Evolutionary conservation across 1,284 basidiomycete species (phyloP).

Genomic region (Pascua sp.): DNA sequence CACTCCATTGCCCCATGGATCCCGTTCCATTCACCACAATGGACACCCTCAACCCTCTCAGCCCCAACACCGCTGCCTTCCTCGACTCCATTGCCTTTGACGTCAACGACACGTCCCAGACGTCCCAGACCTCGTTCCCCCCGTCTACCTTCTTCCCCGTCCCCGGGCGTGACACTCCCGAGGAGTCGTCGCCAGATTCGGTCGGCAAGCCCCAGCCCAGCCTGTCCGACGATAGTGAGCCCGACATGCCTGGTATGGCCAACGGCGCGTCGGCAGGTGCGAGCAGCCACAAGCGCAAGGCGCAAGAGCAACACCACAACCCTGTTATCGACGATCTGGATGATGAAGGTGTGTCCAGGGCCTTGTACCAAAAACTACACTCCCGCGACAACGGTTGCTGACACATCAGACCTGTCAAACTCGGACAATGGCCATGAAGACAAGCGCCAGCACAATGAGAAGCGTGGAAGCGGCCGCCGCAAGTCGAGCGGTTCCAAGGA

Average conservation of each 20-base stretch:
- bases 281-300: conserved; percentile 36
- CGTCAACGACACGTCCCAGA: conserved; percentile 8
- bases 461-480: conserved; percentile 8
- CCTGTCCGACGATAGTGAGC: conserved; percentile 16
- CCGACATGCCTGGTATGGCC: conserved; percentile 1
- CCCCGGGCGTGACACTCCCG: conserved; percentile 39
- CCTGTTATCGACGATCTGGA: conserved; percentile 17
- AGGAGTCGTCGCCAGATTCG: conserved; percentile 36
- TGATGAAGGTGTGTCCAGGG: conserved; percentile 28
- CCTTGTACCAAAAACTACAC: conserved; percentile 19
- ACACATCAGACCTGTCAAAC: neutral
- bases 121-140: conserved; percentile 26
- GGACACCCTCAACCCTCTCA: conserved; percentile 37
- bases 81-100: conserved; percentile 34
- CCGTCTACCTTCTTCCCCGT: conserved; percentile 42
- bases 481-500: conserved; percentile 1
- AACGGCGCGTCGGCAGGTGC: neutral
- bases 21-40: conserved; percentile 8
- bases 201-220: conserved; percentile 5
- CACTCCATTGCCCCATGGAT: neutral
- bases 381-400: conserved; percentile 10
- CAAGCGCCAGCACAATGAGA: conserved; percentile 34
- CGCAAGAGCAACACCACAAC: neutral
- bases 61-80: conserved; percentile 44
- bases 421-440: conserved; percentile 40